Percentiles rank a stretch among this genome's conserved stretches.
Conservation (phyloP, 352 stramenopile genomes). For the Thraustochytrium sp. region DNA sequence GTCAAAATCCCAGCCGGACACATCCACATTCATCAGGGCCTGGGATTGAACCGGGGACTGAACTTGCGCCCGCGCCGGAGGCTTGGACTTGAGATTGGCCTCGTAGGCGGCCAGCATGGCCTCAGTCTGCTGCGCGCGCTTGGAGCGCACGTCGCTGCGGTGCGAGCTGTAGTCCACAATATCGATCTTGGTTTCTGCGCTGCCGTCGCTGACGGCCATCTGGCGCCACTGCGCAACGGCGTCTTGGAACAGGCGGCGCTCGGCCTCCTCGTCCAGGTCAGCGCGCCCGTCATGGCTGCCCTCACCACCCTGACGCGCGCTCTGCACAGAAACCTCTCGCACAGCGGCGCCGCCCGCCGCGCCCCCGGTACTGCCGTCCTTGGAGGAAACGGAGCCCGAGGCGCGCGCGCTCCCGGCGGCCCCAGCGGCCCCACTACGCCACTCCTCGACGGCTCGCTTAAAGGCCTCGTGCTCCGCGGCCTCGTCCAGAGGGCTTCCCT, state of each 20-base stretch:
- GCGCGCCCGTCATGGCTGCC: not conserved
- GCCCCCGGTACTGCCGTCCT: not conserved
- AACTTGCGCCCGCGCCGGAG: not conserved
- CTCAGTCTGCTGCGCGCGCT: not conserved
- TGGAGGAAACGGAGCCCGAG: no score
- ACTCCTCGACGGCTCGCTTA: slow-evolving; percentile 26
- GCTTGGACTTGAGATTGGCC: not conserved
- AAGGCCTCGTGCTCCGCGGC: slow-evolving; percentile 31
- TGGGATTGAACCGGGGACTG: no score
- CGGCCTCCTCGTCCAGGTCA: slow-evolving; percentile 54
- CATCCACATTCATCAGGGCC: not conserved
- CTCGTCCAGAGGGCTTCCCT: not conserved
- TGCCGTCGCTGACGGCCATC: not conserved
- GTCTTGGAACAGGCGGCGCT: slow-evolving; percentile 53
- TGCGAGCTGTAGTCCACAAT: not conserved
- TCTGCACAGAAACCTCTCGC: not conserved
- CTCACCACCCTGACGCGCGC: not conserved
- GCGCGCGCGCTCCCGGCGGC: not conserved
- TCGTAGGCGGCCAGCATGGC: not conserved
- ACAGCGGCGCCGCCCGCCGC: not conserved
- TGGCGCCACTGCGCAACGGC: slow-evolving; percentile 57
- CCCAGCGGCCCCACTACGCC: not conserved
- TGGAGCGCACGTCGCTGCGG: not conserved
- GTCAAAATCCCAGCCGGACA: slow-evolving; percentile 25
- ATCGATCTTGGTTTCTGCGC: not conserved